Evolutionary conservation across 2,329 filamentous ascomycete species (phyloP), one percentile per base, ranked within the genome.

Genomic region (Fusarium tuaranense): DNA sequence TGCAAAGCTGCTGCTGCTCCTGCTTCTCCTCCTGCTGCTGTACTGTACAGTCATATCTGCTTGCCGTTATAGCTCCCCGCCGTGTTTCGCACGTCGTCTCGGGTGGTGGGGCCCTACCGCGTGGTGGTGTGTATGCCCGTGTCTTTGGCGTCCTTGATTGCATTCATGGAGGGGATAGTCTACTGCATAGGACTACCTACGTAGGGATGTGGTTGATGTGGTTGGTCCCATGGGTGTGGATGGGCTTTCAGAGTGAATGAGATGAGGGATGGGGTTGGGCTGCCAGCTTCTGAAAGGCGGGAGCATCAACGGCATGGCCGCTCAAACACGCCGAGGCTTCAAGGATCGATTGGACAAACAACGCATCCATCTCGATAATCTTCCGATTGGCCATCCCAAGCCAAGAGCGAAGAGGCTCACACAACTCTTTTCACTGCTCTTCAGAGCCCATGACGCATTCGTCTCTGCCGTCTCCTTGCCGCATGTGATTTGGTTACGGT

Each of bases 371-470:
- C 51, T 55, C 63, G 59, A 67, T 73, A 74, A 74, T 75, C 22
- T 60, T 75, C 72, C 72, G 72, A 73, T 74, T 74, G 69, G 69
- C 36, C 66, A n/a, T 48, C 44, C 30, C 66, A 25, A 59, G 57
- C 18, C 38, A 41, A n/a, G 38, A 41, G 38, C 20, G 30, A 46
- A 30, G 41, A 59, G 46, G 53, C 63, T 64, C 20, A 67, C 22
- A 74, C 59, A 66, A 8, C 51, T 58, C 18, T 16, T 36, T 25
- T n/a, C 20, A 39, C 44, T 25, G 41, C 44, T 25, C 34, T n/a
- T 18, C 8, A 22, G 10, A 16, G 46, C 58, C 60, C 60, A 72
- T 75, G 71, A 64, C 64, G 63, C 64, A 65, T 51, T 32, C 36
- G 44, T 38, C 48, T 58, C 18, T 48, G 53, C 55, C 55, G 25